These are phyloP conservation scores for Epichloe sibirici DNA, from an alignment of 2,329 filamentous ascomycete genomes.

Conservation along the genomic window DNA sequence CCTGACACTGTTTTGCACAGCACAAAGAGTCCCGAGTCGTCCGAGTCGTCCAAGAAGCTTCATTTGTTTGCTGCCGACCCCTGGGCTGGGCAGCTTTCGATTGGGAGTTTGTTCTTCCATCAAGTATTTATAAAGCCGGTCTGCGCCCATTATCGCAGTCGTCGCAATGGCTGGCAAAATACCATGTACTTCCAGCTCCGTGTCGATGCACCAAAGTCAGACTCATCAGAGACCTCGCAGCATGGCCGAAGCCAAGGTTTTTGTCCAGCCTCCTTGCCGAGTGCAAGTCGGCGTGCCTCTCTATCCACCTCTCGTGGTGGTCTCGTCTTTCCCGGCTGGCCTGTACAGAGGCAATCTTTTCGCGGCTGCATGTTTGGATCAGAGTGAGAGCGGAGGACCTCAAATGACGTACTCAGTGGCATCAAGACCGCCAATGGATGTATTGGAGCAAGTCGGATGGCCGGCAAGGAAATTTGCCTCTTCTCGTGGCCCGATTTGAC, in stretches of 20 bases:
- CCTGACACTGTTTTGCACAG: too few species aligned
- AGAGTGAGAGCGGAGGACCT: not conserved
- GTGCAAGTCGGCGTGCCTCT: conserved; percentile 9
- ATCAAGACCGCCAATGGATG: not conserved
- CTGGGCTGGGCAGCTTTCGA: too few species aligned
- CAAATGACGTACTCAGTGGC: not conserved
- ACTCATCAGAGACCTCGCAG: not conserved
- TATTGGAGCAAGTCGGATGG: not conserved
- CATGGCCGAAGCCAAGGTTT: conserved; percentile 10
- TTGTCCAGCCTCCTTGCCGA: conserved; percentile 14
- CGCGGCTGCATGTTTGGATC: not conserved
- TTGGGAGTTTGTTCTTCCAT: too few species aligned
- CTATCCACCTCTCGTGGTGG: conserved; percentile 13
- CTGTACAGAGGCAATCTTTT: not conserved
- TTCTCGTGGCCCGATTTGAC: not conserved
- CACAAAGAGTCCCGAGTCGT: too few species aligned
- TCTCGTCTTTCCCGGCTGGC: not conserved
- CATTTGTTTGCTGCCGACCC: too few species aligned
- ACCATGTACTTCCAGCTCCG: not conserved
- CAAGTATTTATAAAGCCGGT: not conserved
- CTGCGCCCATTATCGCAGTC: not conserved
- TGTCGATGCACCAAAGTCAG: not conserved
- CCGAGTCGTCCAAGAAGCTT: too few species aligned
- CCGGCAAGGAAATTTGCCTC: not conserved
- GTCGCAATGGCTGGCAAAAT: not conserved